Conservation (phyloP, 306 rosid genomes). For the Elaeagnus macrophylla region DNA sequence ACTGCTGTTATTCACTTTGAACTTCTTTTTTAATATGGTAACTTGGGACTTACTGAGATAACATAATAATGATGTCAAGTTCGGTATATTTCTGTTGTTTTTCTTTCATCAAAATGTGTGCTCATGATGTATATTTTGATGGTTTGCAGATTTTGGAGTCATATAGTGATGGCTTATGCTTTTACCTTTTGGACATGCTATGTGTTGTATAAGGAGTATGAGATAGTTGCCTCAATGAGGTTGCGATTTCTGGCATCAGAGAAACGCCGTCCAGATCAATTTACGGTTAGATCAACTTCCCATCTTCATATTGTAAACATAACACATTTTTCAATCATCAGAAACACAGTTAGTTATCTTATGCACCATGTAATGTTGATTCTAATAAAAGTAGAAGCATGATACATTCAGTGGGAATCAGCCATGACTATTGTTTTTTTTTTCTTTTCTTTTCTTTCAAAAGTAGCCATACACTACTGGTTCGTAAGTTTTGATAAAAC, state of each 20-base stretch:
- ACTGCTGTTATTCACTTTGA: background rate
- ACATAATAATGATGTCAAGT: background rate
- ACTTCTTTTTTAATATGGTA: background rate
- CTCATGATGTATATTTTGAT: constrained; percentile 7
- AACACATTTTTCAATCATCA: background rate
- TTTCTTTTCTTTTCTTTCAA: background rate
- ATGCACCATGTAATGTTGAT: background rate
- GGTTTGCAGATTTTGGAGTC: constrained; percentile 69
- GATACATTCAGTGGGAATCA: background rate
- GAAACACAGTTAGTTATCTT: background rate
- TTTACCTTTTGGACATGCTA: constrained; percentile 87
- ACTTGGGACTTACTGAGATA: no score
- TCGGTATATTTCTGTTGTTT: background rate
- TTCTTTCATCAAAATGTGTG: background rate
- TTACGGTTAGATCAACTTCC: constrained; percentile 44
- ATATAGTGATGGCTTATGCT: constrained; percentile 68
- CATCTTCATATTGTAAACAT: constrained; percentile 1
- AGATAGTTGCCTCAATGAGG: constrained; percentile 60
- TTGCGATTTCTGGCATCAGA: constrained; percentile 72
- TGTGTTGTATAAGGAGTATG: constrained; percentile 72
- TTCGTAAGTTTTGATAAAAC: background rate
- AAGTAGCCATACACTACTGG: background rate
- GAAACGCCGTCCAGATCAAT: constrained; percentile 86
- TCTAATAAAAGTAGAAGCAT: background rate
- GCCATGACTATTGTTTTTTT: background rate